These are phyloP conservation scores for Phytophthora sp. DNA, from an alignment of 352 stramenopile genomes.

Conservation along the genomic window DNA sequence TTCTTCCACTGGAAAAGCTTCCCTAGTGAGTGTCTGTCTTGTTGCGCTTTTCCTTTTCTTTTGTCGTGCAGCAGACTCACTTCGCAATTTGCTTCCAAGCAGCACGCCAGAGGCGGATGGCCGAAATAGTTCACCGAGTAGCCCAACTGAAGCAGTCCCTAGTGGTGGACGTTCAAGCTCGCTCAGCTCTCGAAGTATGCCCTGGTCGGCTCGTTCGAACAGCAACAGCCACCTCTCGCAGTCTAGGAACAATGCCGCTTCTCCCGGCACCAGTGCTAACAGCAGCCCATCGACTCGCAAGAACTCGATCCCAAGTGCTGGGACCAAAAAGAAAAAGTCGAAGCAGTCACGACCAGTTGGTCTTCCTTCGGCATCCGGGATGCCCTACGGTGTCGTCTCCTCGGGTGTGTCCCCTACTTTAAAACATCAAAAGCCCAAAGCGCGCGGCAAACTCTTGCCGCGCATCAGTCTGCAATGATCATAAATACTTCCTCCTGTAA, in stretches of 20 bases:
- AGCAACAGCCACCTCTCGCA: conserved; percentile 13
- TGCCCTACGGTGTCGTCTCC: neutral
- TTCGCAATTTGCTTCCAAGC: neutral
- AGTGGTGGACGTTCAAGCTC: conserved; percentile 14
- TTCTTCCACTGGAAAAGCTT: conserved; percentile 59
- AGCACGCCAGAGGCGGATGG: conserved; percentile 31
- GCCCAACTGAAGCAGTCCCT: conserved; percentile 3
- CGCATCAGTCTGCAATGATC: conserved; percentile 31
- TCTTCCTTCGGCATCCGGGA: conserved; percentile 15
- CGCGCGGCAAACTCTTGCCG: conserved; percentile 27
- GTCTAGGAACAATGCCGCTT: conserved; percentile 30
- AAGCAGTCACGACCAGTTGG: conserved; percentile 24
- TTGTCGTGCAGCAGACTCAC: conserved; percentile 1
- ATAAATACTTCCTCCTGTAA: neutral
- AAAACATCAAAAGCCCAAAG: conserved; percentile 34
- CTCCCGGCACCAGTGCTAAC: conserved; percentile 9
- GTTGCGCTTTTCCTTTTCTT: neutral
- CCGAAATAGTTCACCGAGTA: conserved; percentile 16
- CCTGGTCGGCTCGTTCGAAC: conserved; percentile 20
- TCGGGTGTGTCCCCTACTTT: conserved; percentile 20
- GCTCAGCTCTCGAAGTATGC: conserved; percentile 15
- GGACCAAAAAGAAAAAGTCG: conserved; percentile 31
- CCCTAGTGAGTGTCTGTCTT: conserved; percentile 43
- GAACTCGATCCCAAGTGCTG: conserved; percentile 9
- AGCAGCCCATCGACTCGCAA: conserved; percentile 22